phyloP scores from a whole-genome alignment of 306 rosid genomes.

The Begonia peltatifolia region DNA sequence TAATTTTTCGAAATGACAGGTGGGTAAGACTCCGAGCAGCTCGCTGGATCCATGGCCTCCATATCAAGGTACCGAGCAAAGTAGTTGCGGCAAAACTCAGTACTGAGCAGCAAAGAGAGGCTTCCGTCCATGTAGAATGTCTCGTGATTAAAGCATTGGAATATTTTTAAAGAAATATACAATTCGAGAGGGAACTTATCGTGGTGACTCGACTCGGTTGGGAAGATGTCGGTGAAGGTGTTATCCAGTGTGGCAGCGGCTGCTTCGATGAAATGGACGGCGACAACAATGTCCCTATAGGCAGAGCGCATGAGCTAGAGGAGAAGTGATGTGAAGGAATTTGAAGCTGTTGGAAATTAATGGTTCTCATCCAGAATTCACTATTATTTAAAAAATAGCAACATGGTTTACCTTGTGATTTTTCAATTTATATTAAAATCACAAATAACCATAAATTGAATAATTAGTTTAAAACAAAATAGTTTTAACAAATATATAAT shows the following conservation, averaged over 20 bases:
- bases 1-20: constrained; percentile 82
- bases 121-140: constrained; percentile 96
- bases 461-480: too few species aligned
- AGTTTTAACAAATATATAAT: too few species aligned
- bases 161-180: too few species aligned
- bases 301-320: constrained; percentile 89
- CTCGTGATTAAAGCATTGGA: constrained; percentile 90
- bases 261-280: constrained; percentile 83
- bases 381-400: too few species aligned
- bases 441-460: too few species aligned
- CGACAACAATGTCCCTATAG: constrained; percentile 89
- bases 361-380: too few species aligned
- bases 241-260: constrained; percentile 34
- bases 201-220: constrained; percentile 18
- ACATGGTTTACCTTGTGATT: too few species aligned
- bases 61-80: constrained; percentile 71
- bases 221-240: constrained; percentile 13
- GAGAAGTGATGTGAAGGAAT: constrained; percentile 61
- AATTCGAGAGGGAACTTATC: too few species aligned
- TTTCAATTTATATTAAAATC: too few species aligned
- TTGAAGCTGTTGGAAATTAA: too few species aligned
- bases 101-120: constrained; percentile 77
- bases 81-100: constrained; percentile 76
- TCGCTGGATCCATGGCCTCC: constrained; percentile 89
- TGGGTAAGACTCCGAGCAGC: constrained; percentile 79